Evolutionary conservation across 106 monocot species (phyloP), one percentile per base, ranked within the genome.

Genomic region (Platanthera guangdongensis): DNA sequence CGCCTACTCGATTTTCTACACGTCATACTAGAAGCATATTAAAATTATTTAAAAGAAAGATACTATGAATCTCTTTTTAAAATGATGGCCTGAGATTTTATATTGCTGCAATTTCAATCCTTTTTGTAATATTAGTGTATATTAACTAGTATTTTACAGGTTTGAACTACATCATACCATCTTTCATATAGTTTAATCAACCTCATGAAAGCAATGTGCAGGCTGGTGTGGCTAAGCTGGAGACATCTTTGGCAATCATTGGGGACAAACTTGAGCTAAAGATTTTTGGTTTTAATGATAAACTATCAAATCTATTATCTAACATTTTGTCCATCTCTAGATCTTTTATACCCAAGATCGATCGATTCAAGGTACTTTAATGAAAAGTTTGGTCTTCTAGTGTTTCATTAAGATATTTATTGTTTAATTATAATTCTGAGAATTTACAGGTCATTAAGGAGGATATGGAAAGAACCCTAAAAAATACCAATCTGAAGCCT

Each of bases 181-280:
- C 32, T 65, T 53, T 65, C 32, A 65, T 65, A 12, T 32, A 39
- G 12, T n/a, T 49, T 73, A 60, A 13, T 60, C 6, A 49, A 45
- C 3, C 22, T 50, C 67, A 55, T 68, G 47, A 39, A 72, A 72
- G 8, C 4, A 64, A 52, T 84, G 16, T 86, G 84, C 82, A 97
- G 97, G 97, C 97, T 84, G 81, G 83, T 74, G 94, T 97, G 32
- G 97, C 97, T 59, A 97, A 94, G 82, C 80, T 97, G 80, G 97
- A 90, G 25, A 89, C 94, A 51, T 84, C 91, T 71, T 79, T 97
- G 68, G 80, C 83, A n/a, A 79, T 92, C 54, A 63, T 83, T 71
- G 87, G 85, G 48, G 88, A 90, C 80, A 97, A 90, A 72, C 81
- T 97, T 81, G 97, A 94, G 80, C 79, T 97, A 47, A 97, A 84